A percentile compares a stretch with the other conserved stretches of the same genome.
Evolutionary conservation across 2,329 filamentous ascomycete genomes (phyloP).

Genomic region (Talaromyces sp.): DNA sequence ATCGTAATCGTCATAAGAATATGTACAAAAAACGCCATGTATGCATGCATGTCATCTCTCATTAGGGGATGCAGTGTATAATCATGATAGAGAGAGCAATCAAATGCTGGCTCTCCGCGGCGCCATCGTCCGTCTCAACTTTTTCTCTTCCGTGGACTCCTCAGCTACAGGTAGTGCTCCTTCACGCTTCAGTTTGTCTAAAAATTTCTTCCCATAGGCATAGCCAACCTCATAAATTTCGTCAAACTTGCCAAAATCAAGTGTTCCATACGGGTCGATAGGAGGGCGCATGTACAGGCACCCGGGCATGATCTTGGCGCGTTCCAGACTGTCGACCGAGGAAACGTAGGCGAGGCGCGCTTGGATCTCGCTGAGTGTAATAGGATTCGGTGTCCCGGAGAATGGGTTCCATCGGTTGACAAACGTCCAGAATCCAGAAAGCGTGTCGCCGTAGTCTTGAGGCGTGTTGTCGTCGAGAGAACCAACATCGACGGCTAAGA

Average conservation of each 20-base stretch:
- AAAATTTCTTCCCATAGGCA: slow-evolving; percentile 73
- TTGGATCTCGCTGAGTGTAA: slow-evolving; percentile 93
- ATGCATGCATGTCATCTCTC: not conserved
- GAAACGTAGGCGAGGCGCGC: slow-evolving; percentile 91
- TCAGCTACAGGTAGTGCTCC: slow-evolving; percentile 67
- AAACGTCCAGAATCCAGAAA: slow-evolving; percentile 93
- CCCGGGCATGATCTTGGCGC: slow-evolving; percentile 83
- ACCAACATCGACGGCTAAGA: slow-evolving; percentile 94
- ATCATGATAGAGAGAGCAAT: not conserved
- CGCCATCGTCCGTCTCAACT: slow-evolving; percentile 71
- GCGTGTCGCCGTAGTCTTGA: slow-evolving; percentile 86
- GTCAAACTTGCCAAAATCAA: slow-evolving; percentile 96
- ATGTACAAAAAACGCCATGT: not conserved
- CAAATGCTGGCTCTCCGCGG: slow-evolving; percentile 72
- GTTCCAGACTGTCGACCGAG: slow-evolving; percentile 87
- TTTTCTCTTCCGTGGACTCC: slow-evolving; percentile 72
- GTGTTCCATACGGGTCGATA: slow-evolving; percentile 84
- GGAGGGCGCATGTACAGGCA: slow-evolving; percentile 96
- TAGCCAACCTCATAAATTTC: slow-evolving; percentile 93
- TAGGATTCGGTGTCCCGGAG: slow-evolving; percentile 80
- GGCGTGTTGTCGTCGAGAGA: slow-evolving; percentile 87
- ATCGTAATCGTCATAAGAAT: not conserved
- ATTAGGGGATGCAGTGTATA: not conserved
- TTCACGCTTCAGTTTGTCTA: slow-evolving; percentile 70
- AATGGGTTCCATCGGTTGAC: slow-evolving; percentile 97